phyloP scores from a whole-genome alignment of 352 stramenopile species.

The Phytophthora tubulina region DNA sequence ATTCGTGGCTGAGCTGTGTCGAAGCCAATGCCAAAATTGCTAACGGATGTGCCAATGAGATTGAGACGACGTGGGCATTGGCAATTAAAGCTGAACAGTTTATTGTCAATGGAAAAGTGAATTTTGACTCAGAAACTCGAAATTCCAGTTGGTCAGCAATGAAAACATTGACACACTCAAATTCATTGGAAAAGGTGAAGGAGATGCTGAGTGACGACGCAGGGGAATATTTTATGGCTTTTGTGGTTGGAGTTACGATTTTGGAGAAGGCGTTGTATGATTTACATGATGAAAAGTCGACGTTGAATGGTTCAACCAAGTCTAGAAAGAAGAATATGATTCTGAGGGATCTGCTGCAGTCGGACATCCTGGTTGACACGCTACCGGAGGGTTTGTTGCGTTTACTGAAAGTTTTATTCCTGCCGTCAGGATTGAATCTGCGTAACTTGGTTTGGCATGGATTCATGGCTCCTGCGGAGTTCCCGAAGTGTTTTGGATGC shows the following conservation, averaged over 20 bases:
- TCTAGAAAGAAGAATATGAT: conserved; percentile 69
- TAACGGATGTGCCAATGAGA: conserved; percentile 16
- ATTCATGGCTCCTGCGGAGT: conserved; percentile 61
- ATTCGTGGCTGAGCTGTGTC: conserved; percentile 22
- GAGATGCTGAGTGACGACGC: conserved; percentile 26
- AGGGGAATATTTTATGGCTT: conserved; percentile 68
- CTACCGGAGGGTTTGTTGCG: conserved; percentile 54
- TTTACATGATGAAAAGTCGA: conserved; percentile 39
- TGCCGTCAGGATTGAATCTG: conserved; percentile 70
- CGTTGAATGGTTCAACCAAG: not conserved
- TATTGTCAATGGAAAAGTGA: conserved; percentile 15
- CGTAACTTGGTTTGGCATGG: conserved; percentile 81
- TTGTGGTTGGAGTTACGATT: conserved; percentile 65
- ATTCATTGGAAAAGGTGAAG: conserved; percentile 37
- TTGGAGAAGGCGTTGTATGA: conserved; percentile 75
- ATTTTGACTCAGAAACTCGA: not conserved
- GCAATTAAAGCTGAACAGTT: conserved; percentile 49
- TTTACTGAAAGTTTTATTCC: conserved; percentile 63
- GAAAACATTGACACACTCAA: conserved; percentile 40
- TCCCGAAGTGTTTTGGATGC: conserved; percentile 66
- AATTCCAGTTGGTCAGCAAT: conserved; percentile 10
- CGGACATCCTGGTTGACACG: conserved; percentile 37
- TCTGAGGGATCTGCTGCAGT: conserved; percentile 68
- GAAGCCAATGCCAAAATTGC: conserved; percentile 12
- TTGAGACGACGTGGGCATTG: conserved; percentile 51